A percentile compares a stretch with the other conserved stretches of the same genome.
Evolutionary conservation across 768 basidiomycete species (phyloP).

Genomic region (Porpolomopsis calyptriformis): DNA sequence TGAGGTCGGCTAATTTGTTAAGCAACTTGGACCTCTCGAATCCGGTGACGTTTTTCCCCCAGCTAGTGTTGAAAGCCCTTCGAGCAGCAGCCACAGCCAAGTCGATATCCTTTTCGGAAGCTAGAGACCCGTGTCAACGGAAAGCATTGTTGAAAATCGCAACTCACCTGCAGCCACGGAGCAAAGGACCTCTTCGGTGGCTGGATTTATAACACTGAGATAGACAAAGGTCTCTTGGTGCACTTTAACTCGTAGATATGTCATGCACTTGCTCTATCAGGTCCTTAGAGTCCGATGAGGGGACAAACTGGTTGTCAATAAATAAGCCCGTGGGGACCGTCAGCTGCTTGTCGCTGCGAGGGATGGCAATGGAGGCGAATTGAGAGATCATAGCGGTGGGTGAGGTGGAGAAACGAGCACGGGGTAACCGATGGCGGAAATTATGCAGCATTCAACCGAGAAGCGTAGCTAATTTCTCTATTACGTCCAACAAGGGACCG

Average conservation of each 20-base stretch:
- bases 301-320: conserved; percentile 83
- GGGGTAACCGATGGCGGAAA: no score
- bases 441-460: no score
- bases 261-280: conserved; percentile 46
- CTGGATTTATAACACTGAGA: conserved; percentile 64
- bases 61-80: conserved; percentile 71
- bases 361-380: conserved; percentile 29
- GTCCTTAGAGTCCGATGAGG: conserved; percentile 60
- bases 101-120: conserved; percentile 69
- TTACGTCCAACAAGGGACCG: no score
- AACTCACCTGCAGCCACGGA: conserved; percentile 47
- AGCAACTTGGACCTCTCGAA: conserved; percentile 72
- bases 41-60: conserved; percentile 87
- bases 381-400: conserved; percentile 36
- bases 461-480: no score
- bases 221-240: not conserved
- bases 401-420: not conserved
- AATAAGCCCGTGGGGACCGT: conserved; percentile 74
- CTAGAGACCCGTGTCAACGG: conserved; percentile 23
- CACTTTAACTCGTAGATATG: conserved; percentile 1
- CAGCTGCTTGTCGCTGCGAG: conserved; percentile 37
- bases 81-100: conserved; percentile 75
- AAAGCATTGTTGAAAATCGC: not conserved
- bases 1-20: conserved; percentile 81
- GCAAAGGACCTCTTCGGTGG: conserved; percentile 66